Base-by-base conservation (phyloP, 768 basidiomycete genomes). In the Kwoniella mangroviensis region DNA sequence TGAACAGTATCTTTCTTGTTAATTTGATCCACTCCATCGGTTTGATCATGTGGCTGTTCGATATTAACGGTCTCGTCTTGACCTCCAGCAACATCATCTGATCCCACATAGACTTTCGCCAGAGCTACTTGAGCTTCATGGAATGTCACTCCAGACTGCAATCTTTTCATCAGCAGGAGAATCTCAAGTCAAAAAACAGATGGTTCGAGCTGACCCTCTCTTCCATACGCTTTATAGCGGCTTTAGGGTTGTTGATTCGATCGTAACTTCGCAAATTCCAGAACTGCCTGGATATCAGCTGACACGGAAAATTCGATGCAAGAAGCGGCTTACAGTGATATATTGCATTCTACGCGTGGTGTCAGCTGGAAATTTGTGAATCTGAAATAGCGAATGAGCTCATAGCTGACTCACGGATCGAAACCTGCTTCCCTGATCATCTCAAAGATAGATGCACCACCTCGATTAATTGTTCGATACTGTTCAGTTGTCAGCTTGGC, bases 261-360 rank as follows among this genome's bases (percentile, higher is more conserved):
- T 98, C 95, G 80, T 95, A 99, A 1, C 90, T 85, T 40, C 97
- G 88, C 26, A 99, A 86, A 84, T 98, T 94, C 85, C 92, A 98
- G 86, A 97, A 93, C 12, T 79, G 28, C 9, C 12, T 0, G 3
- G 19, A 10, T 21, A 57, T 76, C 58, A 73, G 78, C 63, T 56
- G 4, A 34, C 21, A 19, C 4, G n/a, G n/a, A n/a, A n/a, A n/a
- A n/a, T n/a, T n/a, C n/a, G n/a, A n/a, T n/a, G n/a, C n/a, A n/a
- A n/a, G n/a, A 63, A 15, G 24, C 58, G n/a, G 41, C 71, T 71
- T 62, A 73, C 75, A 53, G 72, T 72, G 54, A 76, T 79, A 65
- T 73, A 79, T 28, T 73, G 70, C 69, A 69, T 79, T n/a, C 72
- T 80, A 65, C 1, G 55, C 2, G 11, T 34, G 3, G 4, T 12